phyloP scores from a whole-genome alignment of 2,329 filamentous ascomycete genomes.

The Trichoderma hamatum region DNA sequence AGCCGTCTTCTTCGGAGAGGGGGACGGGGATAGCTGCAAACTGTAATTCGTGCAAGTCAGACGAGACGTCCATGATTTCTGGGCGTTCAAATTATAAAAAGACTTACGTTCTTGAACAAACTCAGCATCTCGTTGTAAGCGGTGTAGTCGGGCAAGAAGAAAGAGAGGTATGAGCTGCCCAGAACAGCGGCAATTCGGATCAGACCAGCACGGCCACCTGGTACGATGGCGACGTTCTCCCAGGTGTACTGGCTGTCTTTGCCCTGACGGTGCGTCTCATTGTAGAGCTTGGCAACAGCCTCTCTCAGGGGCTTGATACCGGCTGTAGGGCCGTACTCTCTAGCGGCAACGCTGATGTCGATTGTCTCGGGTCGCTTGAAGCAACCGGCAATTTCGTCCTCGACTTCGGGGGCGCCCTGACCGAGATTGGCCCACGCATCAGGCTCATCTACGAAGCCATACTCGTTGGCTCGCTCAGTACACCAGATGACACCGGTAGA shows the following conservation, averaged over 20 bases:
- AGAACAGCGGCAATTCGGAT: slow-evolving; percentile 94
- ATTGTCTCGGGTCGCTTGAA: slow-evolving; percentile 81
- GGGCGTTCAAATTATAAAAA: not conserved
- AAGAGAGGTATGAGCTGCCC: slow-evolving; percentile 88
- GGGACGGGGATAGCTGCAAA: slow-evolving; percentile 88
- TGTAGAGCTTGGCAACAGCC: slow-evolving; percentile 90
- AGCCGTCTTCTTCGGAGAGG: slow-evolving; percentile 80
- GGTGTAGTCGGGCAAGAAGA: slow-evolving; percentile 95
- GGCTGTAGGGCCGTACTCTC: slow-evolving; percentile 92
- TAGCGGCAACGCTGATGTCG: slow-evolving; percentile 73
- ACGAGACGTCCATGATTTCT: not conserved
- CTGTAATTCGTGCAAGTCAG: slow-evolving; percentile 42
- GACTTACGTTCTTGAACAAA: slow-evolving; percentile 79
- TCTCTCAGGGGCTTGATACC: slow-evolving; percentile 89
- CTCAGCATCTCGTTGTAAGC: slow-evolving; percentile 98
- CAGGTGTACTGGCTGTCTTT: slow-evolving; percentile 90
- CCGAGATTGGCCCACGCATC: slow-evolving; percentile 89
- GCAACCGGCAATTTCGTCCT: slow-evolving; percentile 87
- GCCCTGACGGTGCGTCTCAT: slow-evolving; percentile 84
- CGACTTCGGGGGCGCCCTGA: slow-evolving; percentile 91
- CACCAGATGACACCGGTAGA: slow-evolving; percentile 96
- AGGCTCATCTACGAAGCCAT: slow-evolving; percentile 83
- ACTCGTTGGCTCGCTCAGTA: slow-evolving; percentile 82
- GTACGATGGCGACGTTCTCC: slow-evolving; percentile 97
- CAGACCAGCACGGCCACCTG: slow-evolving; percentile 86